These are phyloP conservation scores for Effrenium voratum DNA, from an alignment of 73 alveolate genomes.

Conservation along the genomic window DNA sequence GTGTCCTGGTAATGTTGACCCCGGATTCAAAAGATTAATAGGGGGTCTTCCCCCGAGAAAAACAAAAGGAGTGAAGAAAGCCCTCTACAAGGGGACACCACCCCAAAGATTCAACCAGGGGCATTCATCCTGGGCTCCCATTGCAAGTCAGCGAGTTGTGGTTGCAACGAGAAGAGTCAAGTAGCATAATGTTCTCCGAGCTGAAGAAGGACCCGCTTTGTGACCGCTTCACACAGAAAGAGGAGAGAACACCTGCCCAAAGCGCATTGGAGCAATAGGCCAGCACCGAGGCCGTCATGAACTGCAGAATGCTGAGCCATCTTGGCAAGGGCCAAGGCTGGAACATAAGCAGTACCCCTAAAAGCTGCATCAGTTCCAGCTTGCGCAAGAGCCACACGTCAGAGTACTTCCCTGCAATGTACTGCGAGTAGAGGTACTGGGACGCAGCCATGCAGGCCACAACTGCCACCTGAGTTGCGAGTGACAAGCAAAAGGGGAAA, in stretches of 20 bases:
- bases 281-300: background rate
- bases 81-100: too few relatives aligned
- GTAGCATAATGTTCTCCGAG: background rate
- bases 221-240: conserved; percentile 18
- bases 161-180: too few relatives aligned
- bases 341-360: conserved; percentile 3
- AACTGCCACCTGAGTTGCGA: too few relatives aligned
- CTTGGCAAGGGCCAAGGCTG: background rate
- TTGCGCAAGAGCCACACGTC: background rate
- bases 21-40: too few relatives aligned
- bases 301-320: background rate
- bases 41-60: too few relatives aligned
- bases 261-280: conserved; percentile 6
- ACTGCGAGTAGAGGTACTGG: background rate
- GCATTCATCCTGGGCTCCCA: too few relatives aligned
- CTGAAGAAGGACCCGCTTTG: background rate
- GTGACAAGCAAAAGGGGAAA: too few relatives aligned
- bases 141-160: too few relatives aligned
- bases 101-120: too few relatives aligned
- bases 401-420: background rate
- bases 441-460: background rate
- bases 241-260: background rate
- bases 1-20: too few relatives aligned
- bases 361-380: background rate
- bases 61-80: too few relatives aligned